A percentile compares a stretch with the other conserved stretches of the same genome.
Evolutionary conservation across 1,139 yeast species (phyloP).

Genomic region (Pichia terricola): DNA sequence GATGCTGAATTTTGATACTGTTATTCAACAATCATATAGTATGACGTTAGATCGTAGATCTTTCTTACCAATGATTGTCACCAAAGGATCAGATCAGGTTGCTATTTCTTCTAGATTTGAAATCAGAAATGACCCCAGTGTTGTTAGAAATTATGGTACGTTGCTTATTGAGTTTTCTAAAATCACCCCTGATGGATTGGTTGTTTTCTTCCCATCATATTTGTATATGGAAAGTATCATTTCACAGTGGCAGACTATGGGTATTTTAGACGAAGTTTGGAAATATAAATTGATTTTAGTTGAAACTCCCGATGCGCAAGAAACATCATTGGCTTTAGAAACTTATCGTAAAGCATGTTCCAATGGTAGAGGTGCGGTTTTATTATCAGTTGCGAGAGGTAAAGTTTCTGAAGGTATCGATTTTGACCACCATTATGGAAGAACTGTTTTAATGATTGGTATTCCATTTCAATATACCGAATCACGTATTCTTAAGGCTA

Average conservation of each 20-base stretch:
- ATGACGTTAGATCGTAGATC: slow-evolving; percentile 93
- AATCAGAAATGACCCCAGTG: slow-evolving; percentile 94
- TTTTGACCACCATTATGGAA: slow-evolving; percentile 97
- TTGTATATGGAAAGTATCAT: slow-evolving; percentile 95
- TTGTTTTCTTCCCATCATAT: slow-evolving; percentile 94
- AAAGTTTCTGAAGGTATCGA: slow-evolving; percentile 98
- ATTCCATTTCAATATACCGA: slow-evolving; percentile 98
- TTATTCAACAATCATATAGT: slow-evolving; percentile 86
- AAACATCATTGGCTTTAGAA: slow-evolving; percentile 88
- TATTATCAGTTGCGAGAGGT: slow-evolving; percentile 96
- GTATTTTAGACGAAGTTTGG: slow-evolving; percentile 97
- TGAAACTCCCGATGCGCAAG: slow-evolving; percentile 99
- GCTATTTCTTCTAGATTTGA: slow-evolving; percentile 94
- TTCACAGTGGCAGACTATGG: slow-evolving; percentile 98
- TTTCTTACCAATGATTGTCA: slow-evolving; percentile 88
- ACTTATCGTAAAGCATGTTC: slow-evolving; percentile 95
- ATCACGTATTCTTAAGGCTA: slow-evolving; percentile 87
- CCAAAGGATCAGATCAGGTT: slow-evolving; percentile 96
- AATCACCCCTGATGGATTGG: slow-evolving; percentile 96
- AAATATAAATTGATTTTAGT: slow-evolving; percentile 87
- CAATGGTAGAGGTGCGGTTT: slow-evolving; percentile 94
- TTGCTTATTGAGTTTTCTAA: slow-evolving; percentile 85
- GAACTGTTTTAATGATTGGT: slow-evolving; percentile 97
- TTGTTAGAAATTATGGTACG: slow-evolving; percentile 93
- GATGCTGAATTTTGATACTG: slow-evolving; percentile 92